Conservation (phyloP, 108 stramenopile genomes). For the Skeletonema menzelii region DNA sequence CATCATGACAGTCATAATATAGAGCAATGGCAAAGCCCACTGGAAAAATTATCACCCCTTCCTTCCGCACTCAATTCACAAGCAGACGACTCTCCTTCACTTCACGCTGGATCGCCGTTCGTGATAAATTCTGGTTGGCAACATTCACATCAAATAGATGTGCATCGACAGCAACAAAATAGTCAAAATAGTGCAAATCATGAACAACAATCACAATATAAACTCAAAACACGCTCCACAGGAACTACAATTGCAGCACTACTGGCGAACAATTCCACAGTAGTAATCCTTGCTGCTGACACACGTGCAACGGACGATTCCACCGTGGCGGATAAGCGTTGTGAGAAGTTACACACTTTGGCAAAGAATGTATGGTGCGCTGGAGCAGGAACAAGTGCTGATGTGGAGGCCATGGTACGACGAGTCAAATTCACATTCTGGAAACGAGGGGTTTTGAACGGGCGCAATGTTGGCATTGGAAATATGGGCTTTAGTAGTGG, state of each 20-base stretch:
- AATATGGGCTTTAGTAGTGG: constrained; percentile 7
- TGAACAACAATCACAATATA: constrained; percentile 3
- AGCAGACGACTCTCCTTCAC: neutral
- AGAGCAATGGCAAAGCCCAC: constrained; percentile 27
- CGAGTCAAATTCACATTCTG: constrained; percentile 47
- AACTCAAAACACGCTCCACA: constrained; percentile 47
- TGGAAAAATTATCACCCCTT: constrained; percentile 19
- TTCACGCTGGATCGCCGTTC: neutral
- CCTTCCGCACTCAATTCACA: constrained; percentile 8
- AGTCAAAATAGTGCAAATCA: neutral
- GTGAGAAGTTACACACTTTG: constrained; percentile 71
- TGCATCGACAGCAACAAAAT: neutral
- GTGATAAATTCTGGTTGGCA: neutral
- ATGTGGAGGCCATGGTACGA: constrained; percentile 75
- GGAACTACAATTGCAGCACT: constrained; percentile 76
- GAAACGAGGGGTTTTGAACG: constrained; percentile 20
- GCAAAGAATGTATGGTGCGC: constrained; percentile 65
- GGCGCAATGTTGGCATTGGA: constrained; percentile 16
- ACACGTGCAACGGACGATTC: constrained; percentile 79
- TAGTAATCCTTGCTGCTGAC: constrained; percentile 70
- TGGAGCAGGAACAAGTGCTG: constrained; percentile 86
- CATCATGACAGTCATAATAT: neutral
- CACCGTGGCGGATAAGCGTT: constrained; percentile 77
- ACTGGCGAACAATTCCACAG: constrained; percentile 26
- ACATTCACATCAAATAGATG: constrained; percentile 19